A percentile compares a stretch with the other conserved stretches of the same genome.
Evolutionary conservation across 2,329 filamentous ascomycete genomes (phyloP).

Genomic region (Colletotrichum endophyticum): DNA sequence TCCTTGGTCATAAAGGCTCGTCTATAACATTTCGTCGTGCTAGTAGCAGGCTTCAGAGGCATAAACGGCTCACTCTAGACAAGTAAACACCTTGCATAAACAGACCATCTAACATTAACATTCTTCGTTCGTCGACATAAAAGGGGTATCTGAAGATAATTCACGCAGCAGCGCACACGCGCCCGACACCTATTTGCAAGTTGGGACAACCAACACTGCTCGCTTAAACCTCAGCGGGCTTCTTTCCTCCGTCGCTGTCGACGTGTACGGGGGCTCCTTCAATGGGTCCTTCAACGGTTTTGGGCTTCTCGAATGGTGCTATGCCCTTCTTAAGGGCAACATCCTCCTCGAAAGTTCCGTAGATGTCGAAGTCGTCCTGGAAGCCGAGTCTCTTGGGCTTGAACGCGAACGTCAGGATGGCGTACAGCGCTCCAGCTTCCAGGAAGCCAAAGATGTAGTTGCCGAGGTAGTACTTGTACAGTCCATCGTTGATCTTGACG

Average conservation of each 20-base stretch:
- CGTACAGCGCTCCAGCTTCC: constrained; percentile 14
- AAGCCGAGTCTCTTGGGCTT: constrained; percentile 10
- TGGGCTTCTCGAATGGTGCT: constrained; percentile 11
- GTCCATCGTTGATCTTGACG: constrained; percentile 14
- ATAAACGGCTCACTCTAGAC: background rate
- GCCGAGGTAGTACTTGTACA: constrained; percentile 26
- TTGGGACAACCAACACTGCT: background rate
- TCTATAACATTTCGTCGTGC: background rate
- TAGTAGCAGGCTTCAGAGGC: background rate
- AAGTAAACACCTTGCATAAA: background rate
- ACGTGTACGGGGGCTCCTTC: background rate
- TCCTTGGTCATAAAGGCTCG: background rate
- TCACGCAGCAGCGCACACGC: background rate
- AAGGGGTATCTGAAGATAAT: background rate
- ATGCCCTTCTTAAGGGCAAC: constrained; percentile 18
- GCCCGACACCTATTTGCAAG: background rate
- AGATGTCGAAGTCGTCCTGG: constrained; percentile 18
- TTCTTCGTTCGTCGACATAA: background rate
- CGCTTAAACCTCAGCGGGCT: background rate
- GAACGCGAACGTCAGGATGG: constrained; percentile 7
- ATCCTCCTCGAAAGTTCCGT: constrained; percentile 19
- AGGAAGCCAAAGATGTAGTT: constrained; percentile 23
- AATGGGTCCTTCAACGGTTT: background rate
- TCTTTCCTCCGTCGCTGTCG: background rate
- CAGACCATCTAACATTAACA: background rate